Evolutionary conservation across 2,329 filamentous ascomycete species (phyloP).

Genomic region (Macrophomina tecta): DNA sequence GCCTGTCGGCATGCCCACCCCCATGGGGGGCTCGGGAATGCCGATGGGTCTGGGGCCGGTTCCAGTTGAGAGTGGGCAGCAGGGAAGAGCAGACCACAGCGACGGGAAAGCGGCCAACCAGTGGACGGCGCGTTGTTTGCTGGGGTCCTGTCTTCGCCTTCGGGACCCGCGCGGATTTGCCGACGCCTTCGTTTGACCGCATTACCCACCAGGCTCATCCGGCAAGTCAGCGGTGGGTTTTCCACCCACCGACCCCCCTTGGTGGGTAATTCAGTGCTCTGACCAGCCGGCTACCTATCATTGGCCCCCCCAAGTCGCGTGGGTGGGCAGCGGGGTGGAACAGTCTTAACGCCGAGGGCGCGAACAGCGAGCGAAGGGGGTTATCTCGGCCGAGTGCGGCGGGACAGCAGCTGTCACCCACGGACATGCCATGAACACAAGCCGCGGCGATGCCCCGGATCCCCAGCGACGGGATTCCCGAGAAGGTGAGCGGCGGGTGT

Average conservation of each 20-base stretch:
- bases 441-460: neutral
- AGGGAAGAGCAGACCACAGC: neutral
- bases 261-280: too few relatives aligned
- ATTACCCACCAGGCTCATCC: too few relatives aligned
- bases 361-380: neutral
- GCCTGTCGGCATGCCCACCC: neutral
- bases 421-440: neutral
- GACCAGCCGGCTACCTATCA: too few relatives aligned
- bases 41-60: neutral
- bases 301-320: too few relatives aligned
- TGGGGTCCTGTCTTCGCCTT: neutral
- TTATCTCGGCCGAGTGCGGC: neutral
- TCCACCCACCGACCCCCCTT: too few relatives aligned
- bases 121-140: neutral
- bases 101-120: slow-evolving; percentile 7
- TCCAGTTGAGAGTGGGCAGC: neutral
- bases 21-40: slow-evolving; percentile 2
- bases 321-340: too few relatives aligned
- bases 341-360: too few relatives aligned
- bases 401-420: neutral
- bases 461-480: neutral
- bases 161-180: neutral
- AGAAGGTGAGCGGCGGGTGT: neutral
- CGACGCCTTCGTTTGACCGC: neutral
- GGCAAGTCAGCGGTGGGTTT: too few relatives aligned